Percentiles rank a stretch among this genome's conserved stretches.
phyloP scores from a whole-genome alignment of 176 grass and related monocot genomes.

The Oropetium thomaeum region DNA sequence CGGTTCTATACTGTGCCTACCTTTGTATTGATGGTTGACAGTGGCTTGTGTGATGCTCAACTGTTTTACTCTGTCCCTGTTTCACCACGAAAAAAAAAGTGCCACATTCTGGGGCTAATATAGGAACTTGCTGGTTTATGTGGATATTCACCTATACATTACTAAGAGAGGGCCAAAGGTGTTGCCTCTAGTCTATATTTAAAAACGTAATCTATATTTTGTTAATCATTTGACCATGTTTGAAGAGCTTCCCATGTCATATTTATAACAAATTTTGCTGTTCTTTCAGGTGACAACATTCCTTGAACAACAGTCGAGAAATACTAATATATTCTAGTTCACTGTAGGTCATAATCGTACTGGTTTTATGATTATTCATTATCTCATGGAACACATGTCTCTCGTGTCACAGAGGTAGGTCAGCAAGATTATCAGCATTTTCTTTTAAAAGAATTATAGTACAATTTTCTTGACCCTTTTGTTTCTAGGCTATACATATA shows the following conservation, averaged over 20 bases:
- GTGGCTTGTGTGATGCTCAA: not conserved
- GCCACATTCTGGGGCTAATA: not conserved
- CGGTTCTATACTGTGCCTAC: not conserved
- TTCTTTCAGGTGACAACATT: slow-evolving; percentile 71
- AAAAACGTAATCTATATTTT: not conserved
- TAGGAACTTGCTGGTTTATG: not conserved
- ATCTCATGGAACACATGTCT: slow-evolving; percentile 74
- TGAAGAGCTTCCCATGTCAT: not conserved
- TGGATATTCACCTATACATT: not conserved
- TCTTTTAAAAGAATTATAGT: slow-evolving; percentile 20
- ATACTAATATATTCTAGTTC: slow-evolving; percentile 83
- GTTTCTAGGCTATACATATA: slow-evolving; percentile 46
- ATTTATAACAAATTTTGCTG: slow-evolving; percentile 9
- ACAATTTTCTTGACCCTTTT: slow-evolving; percentile 15
- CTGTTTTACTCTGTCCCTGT: not conserved
- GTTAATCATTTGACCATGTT: not conserved
- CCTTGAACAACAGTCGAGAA: slow-evolving; percentile 57
- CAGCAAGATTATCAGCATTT: slow-evolving; percentile 10
- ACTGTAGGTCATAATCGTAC: slow-evolving; percentile 99
- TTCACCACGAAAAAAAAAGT: too few relatives aligned
- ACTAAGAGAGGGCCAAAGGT: too few relatives aligned
- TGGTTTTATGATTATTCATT: slow-evolving; percentile 99
- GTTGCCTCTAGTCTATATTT: not conserved
- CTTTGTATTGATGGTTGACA: slow-evolving; percentile 19
- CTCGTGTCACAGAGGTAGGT: slow-evolving; percentile 67